Evolutionary conservation across 306 rosid species (phyloP), one percentile per base, ranked within the genome.

Genomic region (Morella rubra): DNA sequence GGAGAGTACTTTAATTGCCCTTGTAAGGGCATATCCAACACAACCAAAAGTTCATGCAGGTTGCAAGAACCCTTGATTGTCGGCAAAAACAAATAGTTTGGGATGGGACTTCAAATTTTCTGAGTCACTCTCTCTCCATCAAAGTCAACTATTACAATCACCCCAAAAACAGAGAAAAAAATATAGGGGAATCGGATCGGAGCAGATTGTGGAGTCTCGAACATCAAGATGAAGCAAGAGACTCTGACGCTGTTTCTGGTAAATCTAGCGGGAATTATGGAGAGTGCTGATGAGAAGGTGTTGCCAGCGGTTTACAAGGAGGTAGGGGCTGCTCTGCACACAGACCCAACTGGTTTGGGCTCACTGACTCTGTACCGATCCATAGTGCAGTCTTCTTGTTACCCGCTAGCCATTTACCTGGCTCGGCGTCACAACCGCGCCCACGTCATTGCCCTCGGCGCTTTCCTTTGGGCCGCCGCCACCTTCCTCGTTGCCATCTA

Each of bases 301-400:
- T n/a, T 91, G 16, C 97, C 96, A 2, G 96, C 93, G 6, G 97
- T 87, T 1, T 93, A 91, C 62, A 88, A 88, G 53, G 98, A 91
- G 22, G 85, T 93, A 1, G 94, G 96, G 7, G 84, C 76, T 2
- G 91, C 89, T 68, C 89, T 93, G 0, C 84, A 87, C 80, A 86
- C 84, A 4, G 97, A 87, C 78, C 98, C 98, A 20, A 90, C 93
- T 8, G 90, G 91, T 0, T 77, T 91, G 56, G 97, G 97, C 0
- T 88, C 92, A 0, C 86, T 93, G 20, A 91, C 93, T 70, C 87
- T 91, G 3, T 87, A 85, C 60, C 83, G 97, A 71, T 91, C 98
- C 37, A 73, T 90, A 0, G 98, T 94, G 19, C 96, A 90, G 46
- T 79, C 90, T 0, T 16, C 80, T 0, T 91, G 96, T 74, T 91